A percentile compares a stretch with the other conserved stretches of the same genome.
These are phyloP conservation scores for Bacidia rubella DNA, from an alignment of 495 filamentous ascomycete genomes.

Conservation along the genomic window DNA sequence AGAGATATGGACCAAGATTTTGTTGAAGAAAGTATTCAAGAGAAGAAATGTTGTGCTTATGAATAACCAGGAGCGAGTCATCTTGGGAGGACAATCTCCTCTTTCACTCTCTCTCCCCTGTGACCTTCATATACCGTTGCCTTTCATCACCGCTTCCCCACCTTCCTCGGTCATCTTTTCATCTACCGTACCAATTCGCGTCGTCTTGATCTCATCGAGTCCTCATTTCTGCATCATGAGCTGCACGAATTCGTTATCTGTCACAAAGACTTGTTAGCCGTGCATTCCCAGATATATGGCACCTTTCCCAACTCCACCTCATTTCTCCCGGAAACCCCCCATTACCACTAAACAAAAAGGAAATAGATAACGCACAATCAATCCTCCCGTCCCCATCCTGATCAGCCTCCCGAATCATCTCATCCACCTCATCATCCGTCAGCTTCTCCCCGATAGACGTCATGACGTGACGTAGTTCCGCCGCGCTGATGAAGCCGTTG, in stretches of 20 bases:
- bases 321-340: not conserved
- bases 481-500: constrained; percentile 97
- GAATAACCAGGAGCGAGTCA: too few species aligned
- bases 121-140: too few species aligned
- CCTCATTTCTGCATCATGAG: constrained; percentile 98
- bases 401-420: constrained; percentile 99
- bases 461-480: constrained; percentile 97
- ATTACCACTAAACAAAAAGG: not conserved
- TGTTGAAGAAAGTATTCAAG: too few species aligned
- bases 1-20: too few species aligned
- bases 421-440: constrained; percentile 97
- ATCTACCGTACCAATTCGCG: too few species aligned
- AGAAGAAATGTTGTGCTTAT: too few species aligned
- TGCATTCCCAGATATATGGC: not conserved
- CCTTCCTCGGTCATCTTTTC: too few species aligned
- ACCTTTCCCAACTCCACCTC: not conserved
- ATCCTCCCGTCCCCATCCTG: constrained; percentile 97
- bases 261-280: not conserved
- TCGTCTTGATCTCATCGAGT: too few species aligned
- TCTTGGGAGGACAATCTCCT: too few species aligned
- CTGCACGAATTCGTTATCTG: constrained; percentile 99
- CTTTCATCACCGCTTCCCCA: too few species aligned
- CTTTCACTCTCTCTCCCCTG: too few species aligned
- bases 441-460: constrained; percentile 98
- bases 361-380: constrained; percentile 53